A percentile compares a stretch with the other conserved stretches of the same genome.
Conservation (phyloP, 2,329 filamentous ascomycete species). For the Elsinoe batatas region DNA sequence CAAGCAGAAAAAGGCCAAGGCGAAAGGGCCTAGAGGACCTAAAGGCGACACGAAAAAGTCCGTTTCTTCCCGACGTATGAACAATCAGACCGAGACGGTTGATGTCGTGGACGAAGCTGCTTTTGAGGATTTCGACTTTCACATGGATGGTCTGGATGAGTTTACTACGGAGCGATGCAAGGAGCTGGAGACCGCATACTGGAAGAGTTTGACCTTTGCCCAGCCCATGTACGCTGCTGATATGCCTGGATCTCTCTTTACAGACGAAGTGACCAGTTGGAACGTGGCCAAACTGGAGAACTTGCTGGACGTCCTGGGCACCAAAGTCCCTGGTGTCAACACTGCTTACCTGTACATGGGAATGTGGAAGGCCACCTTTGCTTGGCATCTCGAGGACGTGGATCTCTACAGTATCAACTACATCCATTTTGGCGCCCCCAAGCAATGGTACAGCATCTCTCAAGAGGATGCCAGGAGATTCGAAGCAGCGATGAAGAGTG, state of each 20-base stretch:
- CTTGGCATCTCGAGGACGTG: conserved; percentile 97
- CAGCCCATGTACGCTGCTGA: conserved; percentile 93
- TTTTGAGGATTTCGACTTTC: conserved; percentile 86
- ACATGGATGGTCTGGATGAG: conserved; percentile 70
- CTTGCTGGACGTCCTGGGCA: conserved; percentile 82
- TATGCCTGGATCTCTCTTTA: conserved; percentile 89
- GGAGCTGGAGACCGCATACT: conserved; percentile 88
- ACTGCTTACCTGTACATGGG: conserved; percentile 95
- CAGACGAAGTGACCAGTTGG: conserved; percentile 75
- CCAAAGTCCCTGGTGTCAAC: conserved; percentile 94
- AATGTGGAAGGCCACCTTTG: conserved; percentile 99
- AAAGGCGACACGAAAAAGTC: conserved; percentile 52
- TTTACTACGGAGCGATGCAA: conserved; percentile 87
- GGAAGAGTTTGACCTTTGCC: conserved; percentile 94
- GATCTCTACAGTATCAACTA: conserved; percentile 99
- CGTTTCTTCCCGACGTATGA: conserved; percentile 77
- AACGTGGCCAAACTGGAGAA: conserved; percentile 94
- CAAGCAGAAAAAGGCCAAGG: conserved; percentile 35
- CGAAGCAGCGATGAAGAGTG: conserved; percentile 85
- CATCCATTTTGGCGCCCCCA: conserved; percentile 94
- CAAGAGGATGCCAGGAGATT: conserved; percentile 89
- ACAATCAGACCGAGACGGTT: conserved; percentile 67
- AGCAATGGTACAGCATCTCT: conserved; percentile 99
- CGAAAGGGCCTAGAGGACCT: conserved; percentile 11
- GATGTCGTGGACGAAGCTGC: conserved; percentile 80